A percentile compares a stretch with the other conserved stretches of the same genome.
Evolutionary conservation across 345 rosid genomes (phyloP).

Genomic region (Eucalyptus regnans): DNA sequence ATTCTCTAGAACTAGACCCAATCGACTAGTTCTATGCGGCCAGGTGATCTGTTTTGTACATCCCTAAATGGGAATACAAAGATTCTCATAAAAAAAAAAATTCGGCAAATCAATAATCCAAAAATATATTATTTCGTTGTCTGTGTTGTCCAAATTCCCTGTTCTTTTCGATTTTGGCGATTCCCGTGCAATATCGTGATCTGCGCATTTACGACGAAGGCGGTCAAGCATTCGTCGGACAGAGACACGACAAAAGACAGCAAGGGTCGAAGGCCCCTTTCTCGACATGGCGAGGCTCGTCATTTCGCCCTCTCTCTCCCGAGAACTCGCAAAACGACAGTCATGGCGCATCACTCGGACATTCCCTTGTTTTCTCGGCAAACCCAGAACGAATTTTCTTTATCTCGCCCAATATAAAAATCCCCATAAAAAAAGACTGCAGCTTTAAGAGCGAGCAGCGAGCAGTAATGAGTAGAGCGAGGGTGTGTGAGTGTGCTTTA

Average conservation of each 20-base stretch:
- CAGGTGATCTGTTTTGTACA: too few relatives aligned
- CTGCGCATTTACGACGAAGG: not conserved
- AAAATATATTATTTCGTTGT: not conserved
- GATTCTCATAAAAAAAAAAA: too few relatives aligned
- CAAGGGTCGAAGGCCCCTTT: not conserved
- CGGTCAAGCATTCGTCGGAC: not conserved
- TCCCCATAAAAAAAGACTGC: not conserved
- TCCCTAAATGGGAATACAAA: too few relatives aligned
- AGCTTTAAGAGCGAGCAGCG: not conserved
- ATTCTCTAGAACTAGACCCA: rapidly evolving
- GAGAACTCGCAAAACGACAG: not conserved
- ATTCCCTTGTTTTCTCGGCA: not conserved
- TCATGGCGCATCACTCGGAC: not conserved
- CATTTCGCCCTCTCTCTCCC: not conserved
- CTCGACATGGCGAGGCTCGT: not conserved
- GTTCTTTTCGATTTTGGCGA: not conserved
- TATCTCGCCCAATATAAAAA: not conserved
- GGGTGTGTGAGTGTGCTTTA: not conserved
- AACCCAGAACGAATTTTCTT: not conserved
- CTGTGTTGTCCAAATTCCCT: not conserved
- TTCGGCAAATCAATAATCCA: not conserved
- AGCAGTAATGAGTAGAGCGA: not conserved
- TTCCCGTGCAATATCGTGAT: not conserved
- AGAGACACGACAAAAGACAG: not conserved
- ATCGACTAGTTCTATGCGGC: rapidly evolving